These are phyloP conservation scores for Naganishia sp. DNA, from an alignment of 1,284 basidiomycete species.

Conservation along the genomic window DNA sequence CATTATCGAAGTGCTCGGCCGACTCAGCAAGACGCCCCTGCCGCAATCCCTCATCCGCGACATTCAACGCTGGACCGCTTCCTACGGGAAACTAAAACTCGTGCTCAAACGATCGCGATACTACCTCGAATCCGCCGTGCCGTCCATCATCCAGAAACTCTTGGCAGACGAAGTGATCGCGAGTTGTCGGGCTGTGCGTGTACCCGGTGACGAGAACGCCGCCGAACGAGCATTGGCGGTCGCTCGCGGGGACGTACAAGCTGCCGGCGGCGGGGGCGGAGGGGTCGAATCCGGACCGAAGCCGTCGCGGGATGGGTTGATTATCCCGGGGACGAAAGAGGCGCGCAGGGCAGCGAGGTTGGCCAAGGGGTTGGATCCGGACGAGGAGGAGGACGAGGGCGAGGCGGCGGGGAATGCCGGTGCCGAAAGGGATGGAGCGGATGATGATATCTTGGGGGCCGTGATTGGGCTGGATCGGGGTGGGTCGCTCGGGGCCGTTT, in stretches of 20 bases:
- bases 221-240: constrained; percentile 28
- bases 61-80: constrained; percentile 85
- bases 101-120: constrained; percentile 97
- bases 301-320: constrained; percentile 65
- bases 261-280: constrained; percentile 56
- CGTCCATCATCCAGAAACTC: constrained; percentile 81
- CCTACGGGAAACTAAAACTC: constrained; percentile 95
- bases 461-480: constrained; percentile 88
- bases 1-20: constrained; percentile 92
- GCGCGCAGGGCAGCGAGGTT: constrained; percentile 42
- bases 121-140: constrained; percentile 88
- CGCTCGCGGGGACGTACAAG: constrained; percentile 38
- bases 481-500: constrained; percentile 47
- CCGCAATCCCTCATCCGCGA: constrained; percentile 77
- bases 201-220: constrained; percentile 31
- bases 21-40: constrained; percentile 88
- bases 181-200: constrained; percentile 58
- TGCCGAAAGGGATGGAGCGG: constrained; percentile 32
- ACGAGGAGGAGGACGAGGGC: constrained; percentile 37
- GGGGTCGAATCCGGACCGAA: constrained; percentile 72
- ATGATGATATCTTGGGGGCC: constrained; percentile 62
- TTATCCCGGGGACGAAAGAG: constrained; percentile 73
- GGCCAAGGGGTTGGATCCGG: constrained; percentile 17
- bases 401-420: constrained; percentile 35
- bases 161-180: constrained; percentile 78